A percentile compares a stretch with the other conserved stretches of the same genome.
phyloP scores from a whole-genome alignment of 805 yeast species.

The Barnettozyma sucrosica region DNA sequence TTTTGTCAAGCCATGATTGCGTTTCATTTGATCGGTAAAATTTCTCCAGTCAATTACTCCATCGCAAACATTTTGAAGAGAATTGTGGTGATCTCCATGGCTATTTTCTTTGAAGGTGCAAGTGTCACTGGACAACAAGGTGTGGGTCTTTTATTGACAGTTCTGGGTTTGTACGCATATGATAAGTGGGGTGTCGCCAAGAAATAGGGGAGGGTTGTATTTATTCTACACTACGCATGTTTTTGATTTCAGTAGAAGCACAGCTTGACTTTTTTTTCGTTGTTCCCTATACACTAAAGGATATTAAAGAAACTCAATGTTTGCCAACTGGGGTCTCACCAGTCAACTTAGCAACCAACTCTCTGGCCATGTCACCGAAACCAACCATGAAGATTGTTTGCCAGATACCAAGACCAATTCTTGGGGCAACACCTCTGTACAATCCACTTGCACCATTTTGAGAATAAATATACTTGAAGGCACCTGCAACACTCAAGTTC shows the following conservation, averaged over 20 bases:
- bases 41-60: constrained; percentile 73
- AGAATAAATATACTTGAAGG: constrained; percentile 76
- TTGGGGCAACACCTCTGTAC: constrained; percentile 94
- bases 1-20: constrained; percentile 70
- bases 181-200: constrained; percentile 56
- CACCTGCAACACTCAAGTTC: constrained; percentile 70
- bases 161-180: constrained; percentile 60
- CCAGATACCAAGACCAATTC: constrained; percentile 96
- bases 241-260: not conserved
- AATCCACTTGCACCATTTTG: constrained; percentile 85
- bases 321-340: constrained; percentile 49
- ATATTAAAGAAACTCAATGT: constrained; percentile 21
- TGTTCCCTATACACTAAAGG: not conserved
- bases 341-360: constrained; percentile 54
- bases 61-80: constrained; percentile 74
- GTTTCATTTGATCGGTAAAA: constrained; percentile 65
- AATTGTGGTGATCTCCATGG: constrained; percentile 61
- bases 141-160: constrained; percentile 50
- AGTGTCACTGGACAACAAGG: constrained; percentile 37
- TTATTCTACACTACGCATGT: not conserved
- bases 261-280: not conserved
- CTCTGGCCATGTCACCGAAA: constrained; percentile 89
- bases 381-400: constrained; percentile 99
- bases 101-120: constrained; percentile 58
- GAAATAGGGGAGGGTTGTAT: constrained; percentile 5